Conservation (phyloP, 768 basidiomycete species). For the Inosperma sp. region DNA sequence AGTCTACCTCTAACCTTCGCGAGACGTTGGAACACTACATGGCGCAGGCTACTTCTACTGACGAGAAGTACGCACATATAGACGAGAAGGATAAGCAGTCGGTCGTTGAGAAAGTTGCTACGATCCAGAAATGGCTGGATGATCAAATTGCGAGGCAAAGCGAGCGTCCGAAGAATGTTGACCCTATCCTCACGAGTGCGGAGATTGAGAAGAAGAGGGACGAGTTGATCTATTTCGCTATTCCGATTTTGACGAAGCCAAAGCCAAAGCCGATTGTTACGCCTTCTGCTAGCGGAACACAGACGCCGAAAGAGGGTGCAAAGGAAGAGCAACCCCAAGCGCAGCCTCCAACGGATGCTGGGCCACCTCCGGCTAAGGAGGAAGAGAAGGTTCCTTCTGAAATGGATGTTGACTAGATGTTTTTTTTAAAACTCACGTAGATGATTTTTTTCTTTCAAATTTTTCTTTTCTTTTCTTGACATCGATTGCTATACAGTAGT, state of each 20-base stretch:
- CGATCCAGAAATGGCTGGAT: conserved; percentile 91
- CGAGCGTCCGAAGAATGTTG: conserved; percentile 84
- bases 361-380: conserved; percentile 27
- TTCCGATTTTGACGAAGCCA: conserved; percentile 85
- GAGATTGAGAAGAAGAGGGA: conserved; percentile 92
- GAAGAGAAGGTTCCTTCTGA: conserved; percentile 50
- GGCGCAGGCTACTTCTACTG: conserved; percentile 71
- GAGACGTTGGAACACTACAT: conserved; percentile 87
- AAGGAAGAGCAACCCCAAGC: conserved; percentile 25
- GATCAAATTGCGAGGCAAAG: conserved; percentile 84
- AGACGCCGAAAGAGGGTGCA: conserved; percentile 66
- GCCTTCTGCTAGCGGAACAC: conserved; percentile 45
- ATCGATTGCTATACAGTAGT: too few relatives aligned
- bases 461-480: not conserved
- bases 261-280: conserved; percentile 82
- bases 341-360: conserved; percentile 23
- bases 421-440: too few relatives aligned
- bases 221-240: conserved; percentile 85
- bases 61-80: conserved; percentile 89
- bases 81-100: conserved; percentile 81
- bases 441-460: too few relatives aligned
- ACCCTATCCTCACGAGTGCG: conserved; percentile 73
- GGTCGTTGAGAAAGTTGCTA: conserved; percentile 87
- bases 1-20: conserved; percentile 68
- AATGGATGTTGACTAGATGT: conserved; percentile 77